Percentiles rank a stretch among this genome's conserved stretches.
Evolutionary conservation across 768 basidiomycete species (phyloP).

Genomic region (Serendipita indica): DNA sequence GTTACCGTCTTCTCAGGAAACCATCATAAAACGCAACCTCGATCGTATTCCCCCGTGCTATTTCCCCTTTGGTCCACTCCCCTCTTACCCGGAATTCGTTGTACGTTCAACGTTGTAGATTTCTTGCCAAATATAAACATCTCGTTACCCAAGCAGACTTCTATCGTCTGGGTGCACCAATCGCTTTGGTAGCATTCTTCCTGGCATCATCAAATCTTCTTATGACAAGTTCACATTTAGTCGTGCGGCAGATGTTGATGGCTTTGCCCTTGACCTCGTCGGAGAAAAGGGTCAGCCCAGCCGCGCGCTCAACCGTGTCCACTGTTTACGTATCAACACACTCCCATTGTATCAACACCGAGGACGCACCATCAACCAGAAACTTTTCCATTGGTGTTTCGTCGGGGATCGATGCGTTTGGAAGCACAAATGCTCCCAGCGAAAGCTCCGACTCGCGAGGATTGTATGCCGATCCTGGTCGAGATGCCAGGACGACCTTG

Average conservation of each 20-base stretch:
- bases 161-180: not conserved
- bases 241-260: slow-evolving; percentile 77
- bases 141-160: no score
- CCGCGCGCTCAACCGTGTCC: slow-evolving; percentile 79
- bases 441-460: slow-evolving; percentile 62
- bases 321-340: slow-evolving; percentile 33
- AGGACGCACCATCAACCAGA: slow-evolving; percentile 53
- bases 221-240: slow-evolving; percentile 78
- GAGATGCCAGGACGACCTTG: slow-evolving; percentile 76
- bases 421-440: slow-evolving; percentile 88
- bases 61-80: no score
- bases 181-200: slow-evolving; percentile 26
- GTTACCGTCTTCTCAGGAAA: no score
- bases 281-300: slow-evolving; percentile 79
- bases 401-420: slow-evolving; percentile 86
- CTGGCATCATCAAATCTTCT: slow-evolving; percentile 83
- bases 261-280: slow-evolving; percentile 56
- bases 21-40: no score
- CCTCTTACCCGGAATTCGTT: no score
- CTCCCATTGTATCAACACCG: not conserved
- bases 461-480: slow-evolving; percentile 55
- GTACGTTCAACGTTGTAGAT: no score
- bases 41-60: no score
- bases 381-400: slow-evolving; percentile 67
- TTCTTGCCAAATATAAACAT: no score